phyloP scores from a whole-genome alignment of 176 grass and related monocot genomes.

The Avena insularis region DNA sequence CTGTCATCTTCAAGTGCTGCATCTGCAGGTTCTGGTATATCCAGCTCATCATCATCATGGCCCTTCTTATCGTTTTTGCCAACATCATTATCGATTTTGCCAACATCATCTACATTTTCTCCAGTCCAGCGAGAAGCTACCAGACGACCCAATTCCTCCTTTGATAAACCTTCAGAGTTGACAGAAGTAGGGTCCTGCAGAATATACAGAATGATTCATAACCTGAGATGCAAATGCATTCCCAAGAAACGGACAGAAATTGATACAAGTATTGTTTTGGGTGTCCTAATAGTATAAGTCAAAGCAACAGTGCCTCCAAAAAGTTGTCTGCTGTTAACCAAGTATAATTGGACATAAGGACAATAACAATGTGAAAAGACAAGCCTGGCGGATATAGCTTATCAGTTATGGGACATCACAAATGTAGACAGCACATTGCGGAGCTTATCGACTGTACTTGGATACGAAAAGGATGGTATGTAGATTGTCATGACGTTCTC shows the following conservation, averaged over 20 bases:
- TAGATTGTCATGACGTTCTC: neutral
- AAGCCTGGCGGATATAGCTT: conserved; percentile 8
- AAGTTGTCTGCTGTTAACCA: neutral
- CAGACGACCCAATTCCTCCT: conserved; percentile 85
- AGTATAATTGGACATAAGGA: conserved; percentile 24
- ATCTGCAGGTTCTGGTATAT: conserved; percentile 55
- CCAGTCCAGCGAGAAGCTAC: conserved; percentile 98
- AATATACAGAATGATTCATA: conserved; percentile 38
- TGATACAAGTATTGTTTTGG: neutral
- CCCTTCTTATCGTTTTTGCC: conserved; percentile 43
- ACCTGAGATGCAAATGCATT: neutral
- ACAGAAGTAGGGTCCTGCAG: conserved; percentile 64
- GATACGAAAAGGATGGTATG: neutral
- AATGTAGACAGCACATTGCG: conserved; percentile 33
- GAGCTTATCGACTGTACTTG: neutral
- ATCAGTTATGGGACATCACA: conserved; percentile 11
- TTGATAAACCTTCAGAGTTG: conserved; percentile 74
- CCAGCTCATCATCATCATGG: conserved; percentile 44
- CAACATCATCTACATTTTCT: conserved; percentile 61
- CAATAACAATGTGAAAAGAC: neutral
- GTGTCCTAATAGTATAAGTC: conserved; percentile 33
- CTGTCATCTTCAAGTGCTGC: conserved; percentile 65
- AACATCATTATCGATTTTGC: conserved; percentile 38
- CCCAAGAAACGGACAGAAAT: conserved; percentile 27
- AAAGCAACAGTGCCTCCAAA: neutral